Evolutionary conservation across 2,329 filamentous ascomycete genomes (phyloP).

Genomic region (Penicillium sp.): DNA sequence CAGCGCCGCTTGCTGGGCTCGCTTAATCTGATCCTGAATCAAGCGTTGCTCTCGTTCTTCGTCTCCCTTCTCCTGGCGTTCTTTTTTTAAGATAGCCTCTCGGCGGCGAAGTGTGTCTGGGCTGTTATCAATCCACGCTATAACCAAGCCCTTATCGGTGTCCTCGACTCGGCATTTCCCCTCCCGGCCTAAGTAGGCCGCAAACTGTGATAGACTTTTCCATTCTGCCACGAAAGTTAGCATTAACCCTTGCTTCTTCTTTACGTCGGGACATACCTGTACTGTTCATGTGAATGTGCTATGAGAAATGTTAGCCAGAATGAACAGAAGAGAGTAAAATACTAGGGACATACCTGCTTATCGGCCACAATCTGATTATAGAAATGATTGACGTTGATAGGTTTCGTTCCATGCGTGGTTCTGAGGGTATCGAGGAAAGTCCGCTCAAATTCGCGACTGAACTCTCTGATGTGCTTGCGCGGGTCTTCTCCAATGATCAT

Average conservation of each 20-base stretch:
- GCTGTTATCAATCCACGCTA: slow-evolving; percentile 89
- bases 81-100: slow-evolving; percentile 78
- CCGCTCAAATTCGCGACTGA: slow-evolving; percentile 73
- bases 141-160: slow-evolving; percentile 76
- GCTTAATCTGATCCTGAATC: slow-evolving; percentile 78
- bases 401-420: slow-evolving; percentile 87
- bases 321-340: neutral
- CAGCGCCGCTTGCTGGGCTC: slow-evolving; percentile 64
- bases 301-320: neutral
- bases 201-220: slow-evolving; percentile 85
- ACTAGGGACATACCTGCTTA: slow-evolving; percentile 7
- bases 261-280: slow-evolving; percentile 48
- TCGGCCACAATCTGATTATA: slow-evolving; percentile 92
- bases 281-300: slow-evolving; percentile 87
- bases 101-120: slow-evolving; percentile 78
- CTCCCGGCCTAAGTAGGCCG: slow-evolving; percentile 80
- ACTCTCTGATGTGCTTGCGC: slow-evolving; percentile 79
- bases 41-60: slow-evolving; percentile 83
- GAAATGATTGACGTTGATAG: slow-evolving; percentile 84
- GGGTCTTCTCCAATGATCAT: slow-evolving; percentile 83
- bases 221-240: slow-evolving; percentile 54
- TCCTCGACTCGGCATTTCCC: slow-evolving; percentile 90
- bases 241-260: neutral
- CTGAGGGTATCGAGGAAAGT: slow-evolving; percentile 76
- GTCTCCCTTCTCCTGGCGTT: slow-evolving; percentile 84